Evolutionary conservation across 129 eudicot genomes (phyloP).

Genomic region (Chrysanthemum seticuspe): DNA sequence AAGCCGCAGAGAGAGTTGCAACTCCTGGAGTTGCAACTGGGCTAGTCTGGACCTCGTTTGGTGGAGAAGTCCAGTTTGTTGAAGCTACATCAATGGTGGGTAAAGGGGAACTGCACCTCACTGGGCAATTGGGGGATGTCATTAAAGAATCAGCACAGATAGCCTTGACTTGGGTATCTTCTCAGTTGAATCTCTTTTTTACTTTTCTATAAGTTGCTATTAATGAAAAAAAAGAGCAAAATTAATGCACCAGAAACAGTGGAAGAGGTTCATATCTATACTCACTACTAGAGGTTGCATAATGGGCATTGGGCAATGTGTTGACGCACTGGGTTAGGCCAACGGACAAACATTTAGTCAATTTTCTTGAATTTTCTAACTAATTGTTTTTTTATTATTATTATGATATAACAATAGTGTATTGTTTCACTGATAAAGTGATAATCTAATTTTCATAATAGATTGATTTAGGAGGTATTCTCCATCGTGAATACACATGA

Average conservation of each 20-base stretch:
- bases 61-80: slow-evolving; percentile 96
- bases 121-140: slow-evolving; percentile 98
- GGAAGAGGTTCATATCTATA: background rate
- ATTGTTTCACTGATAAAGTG: no score
- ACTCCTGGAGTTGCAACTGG: slow-evolving; percentile 90
- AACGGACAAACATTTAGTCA: no score
- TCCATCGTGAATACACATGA: background rate
- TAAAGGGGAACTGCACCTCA: slow-evolving; percentile 93
- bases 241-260: slow-evolving; percentile 1
- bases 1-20: slow-evolving; percentile 89
- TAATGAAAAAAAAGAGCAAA: slow-evolving; percentile 5
- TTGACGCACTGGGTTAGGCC: background rate
- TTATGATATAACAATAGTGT: no score
- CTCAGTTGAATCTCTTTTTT: background rate
- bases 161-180: slow-evolving; percentile 93
- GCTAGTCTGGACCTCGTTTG: slow-evolving; percentile 91
- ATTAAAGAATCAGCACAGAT: slow-evolving; percentile 98
- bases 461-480: no score
- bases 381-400: no score
- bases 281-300: background rate
- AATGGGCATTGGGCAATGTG: background rate
- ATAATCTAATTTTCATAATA: no score
- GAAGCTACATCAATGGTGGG: slow-evolving; percentile 92
- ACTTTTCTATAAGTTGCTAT: background rate
- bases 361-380: no score